Percentiles rank a stretch among this genome's conserved stretches.
Evolutionary conservation across 352 stramenopile genomes (phyloP).

Genomic region (Thraustochytrium sp.): DNA sequence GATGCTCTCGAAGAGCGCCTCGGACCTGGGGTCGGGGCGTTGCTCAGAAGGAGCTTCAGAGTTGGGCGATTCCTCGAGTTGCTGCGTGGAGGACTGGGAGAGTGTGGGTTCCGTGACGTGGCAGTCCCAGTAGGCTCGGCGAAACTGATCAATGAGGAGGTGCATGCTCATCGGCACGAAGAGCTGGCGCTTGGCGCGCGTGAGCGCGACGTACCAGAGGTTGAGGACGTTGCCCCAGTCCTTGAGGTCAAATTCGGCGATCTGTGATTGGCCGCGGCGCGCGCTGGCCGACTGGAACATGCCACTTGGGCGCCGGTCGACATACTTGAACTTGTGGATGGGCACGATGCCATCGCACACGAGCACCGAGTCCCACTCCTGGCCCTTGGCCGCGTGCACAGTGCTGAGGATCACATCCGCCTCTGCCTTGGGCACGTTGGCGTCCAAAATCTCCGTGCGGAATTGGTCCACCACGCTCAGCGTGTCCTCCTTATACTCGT

Average conservation of each 20-base stretch:
- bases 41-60: too few relatives aligned
- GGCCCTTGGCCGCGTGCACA: not conserved
- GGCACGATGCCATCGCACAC: slow-evolving; percentile 4
- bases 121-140: too few relatives aligned
- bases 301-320: not conserved
- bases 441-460: slow-evolving; percentile 43
- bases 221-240: slow-evolving; percentile 48
- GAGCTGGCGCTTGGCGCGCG: slow-evolving; percentile 49
- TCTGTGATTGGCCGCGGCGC: not conserved
- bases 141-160: not conserved
- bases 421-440: slow-evolving; percentile 46
- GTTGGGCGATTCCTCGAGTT: too few relatives aligned
- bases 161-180: slow-evolving; percentile 38
- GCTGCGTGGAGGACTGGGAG: not conserved
- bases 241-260: slow-evolving; percentile 44
- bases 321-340: not conserved
- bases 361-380: slow-evolving; percentile 14
- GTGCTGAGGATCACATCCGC: slow-evolving; percentile 54
- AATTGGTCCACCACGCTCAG: not conserved
- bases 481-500: not conserved
- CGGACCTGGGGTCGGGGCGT: too few relatives aligned
- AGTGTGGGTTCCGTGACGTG: not conserved
- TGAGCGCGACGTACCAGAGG: slow-evolving; percentile 51
- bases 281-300: not conserved
- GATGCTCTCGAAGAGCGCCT: not conserved